Percentiles rank a stretch among this genome's conserved stretches.
phyloP scores from a whole-genome alignment of 2,329 filamentous ascomycete genomes.

The Aspergillus niger region DNA sequence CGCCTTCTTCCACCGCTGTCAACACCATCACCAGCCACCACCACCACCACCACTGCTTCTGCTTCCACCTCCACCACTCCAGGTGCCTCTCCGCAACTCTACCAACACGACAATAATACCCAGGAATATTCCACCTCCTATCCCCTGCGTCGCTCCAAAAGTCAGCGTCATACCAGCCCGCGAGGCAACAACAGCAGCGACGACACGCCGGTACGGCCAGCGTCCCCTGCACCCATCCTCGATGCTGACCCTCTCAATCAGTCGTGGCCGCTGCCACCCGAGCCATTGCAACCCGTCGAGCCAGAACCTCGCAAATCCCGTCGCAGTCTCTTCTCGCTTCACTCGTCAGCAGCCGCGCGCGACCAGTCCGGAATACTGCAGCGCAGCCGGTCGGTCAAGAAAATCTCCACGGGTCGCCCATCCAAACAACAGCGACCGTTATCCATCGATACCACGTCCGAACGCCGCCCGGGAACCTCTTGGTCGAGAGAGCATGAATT shows the following conservation, averaged over 20 bases:
- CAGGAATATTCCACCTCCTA: constrained; percentile 9
- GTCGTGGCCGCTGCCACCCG: constrained; percentile 24
- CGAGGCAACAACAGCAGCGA: neutral
- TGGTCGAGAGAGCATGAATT: constrained; percentile 8
- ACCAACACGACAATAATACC: neutral
- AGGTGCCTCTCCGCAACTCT: neutral
- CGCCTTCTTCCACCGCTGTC: constrained; percentile 7
- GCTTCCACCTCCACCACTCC: constrained; percentile 14
- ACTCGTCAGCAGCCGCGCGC: constrained; percentile 19
- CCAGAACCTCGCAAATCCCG: constrained; percentile 26
- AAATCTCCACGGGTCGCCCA: constrained; percentile 25
- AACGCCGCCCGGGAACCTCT: constrained; percentile 2
- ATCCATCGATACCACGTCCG: constrained; percentile 16
- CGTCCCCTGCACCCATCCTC: constrained; percentile 19
- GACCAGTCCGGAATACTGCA: constrained; percentile 30
- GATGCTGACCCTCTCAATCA: constrained; percentile 30
- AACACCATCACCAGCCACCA: constrained; percentile 16
- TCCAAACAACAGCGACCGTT: constrained; percentile 13
- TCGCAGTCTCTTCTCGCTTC: constrained; percentile 25
- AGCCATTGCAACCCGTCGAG: constrained; percentile 21
- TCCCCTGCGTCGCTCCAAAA: constrained; percentile 27
- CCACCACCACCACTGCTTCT: neutral
- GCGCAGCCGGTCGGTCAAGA: constrained; percentile 32
- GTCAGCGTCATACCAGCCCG: constrained; percentile 27
- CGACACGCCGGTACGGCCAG: constrained; percentile 8